Percentiles rank a stretch among this genome's conserved stretches.
phyloP scores from a whole-genome alignment of 495 filamentous ascomycete genomes.

The Aspergillus ellipticus region DNA sequence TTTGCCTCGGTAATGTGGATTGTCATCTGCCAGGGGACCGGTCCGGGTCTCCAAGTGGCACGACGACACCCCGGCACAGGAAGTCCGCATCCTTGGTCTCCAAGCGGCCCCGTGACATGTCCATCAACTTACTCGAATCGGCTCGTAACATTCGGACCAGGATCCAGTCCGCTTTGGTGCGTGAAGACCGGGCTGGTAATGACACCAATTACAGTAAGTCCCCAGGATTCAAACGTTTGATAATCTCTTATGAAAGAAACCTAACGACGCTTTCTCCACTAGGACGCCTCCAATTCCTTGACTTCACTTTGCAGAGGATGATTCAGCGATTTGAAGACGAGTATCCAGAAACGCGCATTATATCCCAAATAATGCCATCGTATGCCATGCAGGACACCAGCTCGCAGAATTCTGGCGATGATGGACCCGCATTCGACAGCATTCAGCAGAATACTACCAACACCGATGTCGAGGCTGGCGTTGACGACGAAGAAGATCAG shows the following conservation, averaged over 20 bases:
- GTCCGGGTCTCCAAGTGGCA: constrained; percentile 47
- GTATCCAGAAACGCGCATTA: constrained; percentile 80
- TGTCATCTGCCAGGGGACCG: constrained; percentile 35
- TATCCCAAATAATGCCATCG: constrained; percentile 19
- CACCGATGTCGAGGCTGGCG: constrained; percentile 35
- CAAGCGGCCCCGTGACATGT: constrained; percentile 84
- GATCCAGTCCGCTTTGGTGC: constrained; percentile 78
- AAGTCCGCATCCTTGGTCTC: constrained; percentile 39
- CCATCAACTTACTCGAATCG: constrained; percentile 77
- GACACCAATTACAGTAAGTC: constrained; percentile 74
- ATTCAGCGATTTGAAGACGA: constrained; percentile 94
- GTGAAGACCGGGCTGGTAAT: constrained; percentile 64
- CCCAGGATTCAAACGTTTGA: not conserved
- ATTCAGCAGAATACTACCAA: constrained; percentile 31
- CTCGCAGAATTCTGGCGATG: constrained; percentile 41
- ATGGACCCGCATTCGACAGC: constrained; percentile 29
- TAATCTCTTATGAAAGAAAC: not conserved
- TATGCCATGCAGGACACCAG: constrained; percentile 27
- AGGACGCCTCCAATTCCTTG: constrained; percentile 86
- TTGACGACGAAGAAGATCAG: constrained; percentile 49
- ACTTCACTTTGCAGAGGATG: constrained; percentile 82
- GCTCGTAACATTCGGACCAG: constrained; percentile 83
- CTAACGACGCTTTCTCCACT: constrained; percentile 17
- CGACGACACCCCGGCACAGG: constrained; percentile 49
- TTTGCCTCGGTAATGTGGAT: constrained; percentile 73